Evolutionary conservation across 176 grass and related monocot species (phyloP).

Genomic region (Microstegium vimineum): DNA sequence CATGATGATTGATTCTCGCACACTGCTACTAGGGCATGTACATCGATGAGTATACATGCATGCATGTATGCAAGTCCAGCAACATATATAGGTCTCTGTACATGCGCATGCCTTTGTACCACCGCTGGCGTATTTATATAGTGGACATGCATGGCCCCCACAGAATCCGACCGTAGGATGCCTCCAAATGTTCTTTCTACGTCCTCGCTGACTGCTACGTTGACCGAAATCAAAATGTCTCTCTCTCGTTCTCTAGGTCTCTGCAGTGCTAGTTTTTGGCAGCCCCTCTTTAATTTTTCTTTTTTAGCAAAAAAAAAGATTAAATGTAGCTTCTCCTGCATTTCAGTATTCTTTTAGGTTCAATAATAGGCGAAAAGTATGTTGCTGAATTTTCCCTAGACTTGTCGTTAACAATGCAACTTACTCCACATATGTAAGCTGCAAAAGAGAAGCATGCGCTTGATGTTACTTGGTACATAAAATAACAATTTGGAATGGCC

Average conservation of each 20-base stretch:
- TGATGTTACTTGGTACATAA: not conserved
- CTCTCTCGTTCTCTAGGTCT: not conserved
- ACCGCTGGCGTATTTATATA: not conserved
- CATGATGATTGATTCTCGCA: conserved; percentile 18
- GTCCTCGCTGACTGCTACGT: not conserved
- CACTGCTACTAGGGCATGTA: not conserved
- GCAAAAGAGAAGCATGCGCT: not conserved
- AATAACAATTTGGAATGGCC: not conserved
- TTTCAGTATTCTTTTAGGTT: not conserved
- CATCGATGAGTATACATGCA: too few relatives aligned
- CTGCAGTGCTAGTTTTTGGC: not conserved
- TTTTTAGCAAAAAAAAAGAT: not conserved
- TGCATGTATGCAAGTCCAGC: conserved; percentile 9
- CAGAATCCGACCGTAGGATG: conserved; percentile 28
- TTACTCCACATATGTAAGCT: not conserved
- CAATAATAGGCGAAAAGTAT: not conserved
- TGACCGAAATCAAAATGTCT: not conserved
- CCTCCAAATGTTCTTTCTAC: conserved; percentile 30
- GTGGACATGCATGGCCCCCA: not conserved
- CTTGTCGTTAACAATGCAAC: not conserved
- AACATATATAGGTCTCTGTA: not conserved
- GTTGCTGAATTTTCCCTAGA: not conserved
- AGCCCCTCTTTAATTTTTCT: not conserved
- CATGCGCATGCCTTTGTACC: not conserved
- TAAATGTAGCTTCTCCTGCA: not conserved